Conservation (phyloP, 2,329 filamentous ascomycete species). For the Pseudocercospora macadamiae region DNA sequence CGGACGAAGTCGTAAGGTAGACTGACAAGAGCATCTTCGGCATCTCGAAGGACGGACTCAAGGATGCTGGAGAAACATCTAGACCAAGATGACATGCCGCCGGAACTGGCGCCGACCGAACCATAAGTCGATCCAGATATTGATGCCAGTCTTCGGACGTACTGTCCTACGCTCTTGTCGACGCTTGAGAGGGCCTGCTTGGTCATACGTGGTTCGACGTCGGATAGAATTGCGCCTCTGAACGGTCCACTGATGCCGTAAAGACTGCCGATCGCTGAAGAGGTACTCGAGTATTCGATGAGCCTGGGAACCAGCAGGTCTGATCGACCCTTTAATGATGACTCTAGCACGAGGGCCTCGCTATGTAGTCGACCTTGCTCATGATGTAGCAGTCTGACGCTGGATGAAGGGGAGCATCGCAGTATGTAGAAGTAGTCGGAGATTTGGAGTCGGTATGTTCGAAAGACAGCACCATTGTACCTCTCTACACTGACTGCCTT, state of each 20-base stretch:
- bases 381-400: conserved; percentile 46
- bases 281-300: conserved; percentile 39
- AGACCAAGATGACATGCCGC: conserved; percentile 55
- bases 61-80: conserved; percentile 57
- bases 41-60: conserved; percentile 58
- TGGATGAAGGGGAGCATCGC: conserved; percentile 44
- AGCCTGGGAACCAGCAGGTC: conserved; percentile 43
- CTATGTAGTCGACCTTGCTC: conserved; percentile 47
- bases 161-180: conserved; percentile 45
- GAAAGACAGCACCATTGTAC: conserved; percentile 39
- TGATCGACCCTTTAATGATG: conserved; percentile 41
- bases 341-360: conserved; percentile 44
- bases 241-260: conserved; percentile 37
- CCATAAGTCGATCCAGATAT: conserved; percentile 56
- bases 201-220: conserved; percentile 38
- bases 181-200: conserved; percentile 40
- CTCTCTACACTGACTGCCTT: conserved; percentile 32
- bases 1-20: conserved; percentile 60
- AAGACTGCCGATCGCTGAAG: conserved; percentile 23
- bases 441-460: conserved; percentile 47
- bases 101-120: conserved; percentile 27
- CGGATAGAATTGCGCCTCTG: conserved; percentile 31
- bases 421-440: conserved; percentile 46
- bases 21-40: conserved; percentile 61
- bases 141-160: conserved; percentile 48